Base-by-base conservation (phyloP, 1,139 yeast genomes). In the Yamadazyma songkhlaensis region DNA sequence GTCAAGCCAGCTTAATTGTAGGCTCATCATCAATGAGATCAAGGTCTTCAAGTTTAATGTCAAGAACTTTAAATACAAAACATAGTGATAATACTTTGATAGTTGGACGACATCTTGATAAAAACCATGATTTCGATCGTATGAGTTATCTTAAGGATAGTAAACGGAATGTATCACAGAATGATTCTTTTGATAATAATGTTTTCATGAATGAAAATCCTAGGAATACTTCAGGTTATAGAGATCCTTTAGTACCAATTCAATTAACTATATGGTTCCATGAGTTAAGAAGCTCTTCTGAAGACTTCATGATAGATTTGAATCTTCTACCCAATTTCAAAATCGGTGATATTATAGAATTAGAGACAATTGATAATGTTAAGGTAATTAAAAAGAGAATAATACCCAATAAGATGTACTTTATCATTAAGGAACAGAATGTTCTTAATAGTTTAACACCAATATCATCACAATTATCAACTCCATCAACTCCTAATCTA, bases 261-360 rank as follows among this genome's bases (percentile, higher is more conserved):
- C 72, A 63, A 35, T 47, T 84, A 41, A 79, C 79, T 3, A 75
- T 84, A 1, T 79, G 87, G 73, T 83, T 86, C 44, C 97, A 90
- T 53, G 96, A 88, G 42, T 50, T 74, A 3, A 62, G 88, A 14
- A 67, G 74, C 0, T 77, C 82, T 1, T 44, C 62, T 0, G 81
- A 81, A 28, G 80, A 77, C 35, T 84, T 88, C 3, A 57, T 84
- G 33, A 57, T 88, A 4, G 90, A 87, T 50, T 59, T 79, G 25
- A 56, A 64, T 2, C 60, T 75, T 9, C 51, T 87, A 0, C 83
- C 86, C 0, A 76, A 79, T 1, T 55, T 66, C 29, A 66, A 66
- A 39, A 77, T 71, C 14, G 96, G 95, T n/a, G 87, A 84, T 52
- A 65, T 86, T 3, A 87, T 86, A 25, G 94, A 86, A 53, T 50